Evolutionary conservation across 2,329 filamentous ascomycete species (phyloP), one percentile per base, ranked within the genome.

Genomic region (Botrytis tulipae): DNA sequence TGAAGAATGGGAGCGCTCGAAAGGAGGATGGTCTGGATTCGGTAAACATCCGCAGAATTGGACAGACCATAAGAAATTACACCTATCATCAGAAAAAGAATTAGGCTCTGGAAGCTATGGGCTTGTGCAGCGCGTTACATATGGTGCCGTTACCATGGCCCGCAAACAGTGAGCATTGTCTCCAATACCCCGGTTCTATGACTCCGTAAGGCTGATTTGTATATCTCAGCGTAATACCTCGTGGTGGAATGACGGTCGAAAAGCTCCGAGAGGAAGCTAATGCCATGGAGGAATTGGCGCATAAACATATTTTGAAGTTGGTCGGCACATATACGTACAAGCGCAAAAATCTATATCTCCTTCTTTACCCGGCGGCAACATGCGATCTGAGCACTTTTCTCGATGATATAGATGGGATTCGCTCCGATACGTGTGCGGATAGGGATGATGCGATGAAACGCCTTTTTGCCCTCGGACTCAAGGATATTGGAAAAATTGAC

Each of bases 331-430:
- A 87, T 75, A 83, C 83, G 59, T 80, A 82, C 9, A 81, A 81
- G 37, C 79, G 78, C 16, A 81, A 82, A 73, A 81, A 84, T 72
- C 77, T 87, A 7, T 86, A 83, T 72, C 78, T 87, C 18, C 80
- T 86, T 59, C 81, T 86, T 44, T 86, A 84, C 82, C 85, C 85
- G 18, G 85, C 83, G 40, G 85, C 85, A 32, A 81, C 84, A 10
- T 86, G 85, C 79, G 85, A 84, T 74, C 77, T 87, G 57, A 80
- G 81, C 71, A 80, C 77, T 46, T 80, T 87, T 16, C 80, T 86
- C 29, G 81, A 83, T 61, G 84, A 86, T 74, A 76, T 87, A 20
- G 84, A 86, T 42, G 77, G 76, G 29, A 76, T 86, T 42, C 81
- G 82, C n/a, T 76, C 79, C 3, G 81, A 82, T 20, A 83, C 82